phyloP scores from a whole-genome alignment of 208 protist species.

The Trypanosoma mega region DNA sequence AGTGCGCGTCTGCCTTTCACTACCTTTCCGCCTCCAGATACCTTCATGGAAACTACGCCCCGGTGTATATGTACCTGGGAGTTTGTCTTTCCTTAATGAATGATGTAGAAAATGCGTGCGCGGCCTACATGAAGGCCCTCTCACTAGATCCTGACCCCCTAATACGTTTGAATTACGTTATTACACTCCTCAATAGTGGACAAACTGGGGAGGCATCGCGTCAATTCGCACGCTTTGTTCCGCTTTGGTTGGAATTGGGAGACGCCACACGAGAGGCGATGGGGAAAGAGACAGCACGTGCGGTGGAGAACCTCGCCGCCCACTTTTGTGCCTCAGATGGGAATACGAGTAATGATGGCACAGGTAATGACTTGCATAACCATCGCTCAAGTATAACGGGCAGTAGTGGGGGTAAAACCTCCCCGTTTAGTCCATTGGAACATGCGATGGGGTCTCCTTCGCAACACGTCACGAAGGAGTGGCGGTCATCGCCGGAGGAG shows the following conservation, averaged over 20 bases:
- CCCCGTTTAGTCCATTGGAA: too few relatives aligned
- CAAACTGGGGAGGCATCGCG: slow-evolving; percentile 31
- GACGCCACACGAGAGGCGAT: slow-evolving; percentile 34
- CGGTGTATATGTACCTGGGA: slow-evolving; percentile 93
- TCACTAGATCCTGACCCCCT: slow-evolving; percentile 82
- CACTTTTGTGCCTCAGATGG: neutral
- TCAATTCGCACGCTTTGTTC: slow-evolving; percentile 54
- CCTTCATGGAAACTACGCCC: slow-evolving; percentile 83
- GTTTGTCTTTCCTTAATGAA: slow-evolving; percentile 93
- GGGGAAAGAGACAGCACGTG: slow-evolving; percentile 4
- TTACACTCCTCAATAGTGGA: slow-evolving; percentile 80
- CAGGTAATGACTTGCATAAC: too few relatives aligned
- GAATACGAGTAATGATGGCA: too few relatives aligned
- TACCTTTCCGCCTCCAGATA: slow-evolving; percentile 92
- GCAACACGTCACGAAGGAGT: too few relatives aligned
- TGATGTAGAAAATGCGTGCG: slow-evolving; percentile 93
- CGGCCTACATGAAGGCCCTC: slow-evolving; percentile 91
- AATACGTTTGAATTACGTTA: slow-evolving; percentile 91
- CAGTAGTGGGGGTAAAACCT: too few relatives aligned
- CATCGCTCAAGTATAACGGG: too few relatives aligned
- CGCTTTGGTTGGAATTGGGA: slow-evolving; percentile 32
- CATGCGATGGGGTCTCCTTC: too few relatives aligned
- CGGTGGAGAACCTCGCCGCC: slow-evolving; percentile 5
- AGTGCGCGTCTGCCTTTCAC: slow-evolving; percentile 95
- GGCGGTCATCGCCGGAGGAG: too few relatives aligned